A percentile compares a stretch with the other conserved stretches of the same genome.
Conservation (phyloP, 2,329 filamentous ascomycete genomes). For the Thielaviopsis euricoi region DNA sequence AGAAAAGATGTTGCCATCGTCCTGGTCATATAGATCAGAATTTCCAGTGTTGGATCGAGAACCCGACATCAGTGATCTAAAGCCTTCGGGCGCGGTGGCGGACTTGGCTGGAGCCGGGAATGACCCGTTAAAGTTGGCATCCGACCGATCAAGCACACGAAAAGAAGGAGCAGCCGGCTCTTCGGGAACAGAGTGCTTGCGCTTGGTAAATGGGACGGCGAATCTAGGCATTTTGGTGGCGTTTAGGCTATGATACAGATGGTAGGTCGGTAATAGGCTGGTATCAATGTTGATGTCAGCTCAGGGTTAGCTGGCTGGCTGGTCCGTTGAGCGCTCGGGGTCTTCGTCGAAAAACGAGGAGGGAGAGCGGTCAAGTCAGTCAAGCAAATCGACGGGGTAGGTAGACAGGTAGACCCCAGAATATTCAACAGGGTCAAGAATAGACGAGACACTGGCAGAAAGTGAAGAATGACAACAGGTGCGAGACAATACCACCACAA, state of each 20-base stretch:
- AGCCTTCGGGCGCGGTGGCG: constrained; percentile 22
- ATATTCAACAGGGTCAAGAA: background rate
- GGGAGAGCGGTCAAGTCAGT: background rate
- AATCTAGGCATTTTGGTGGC: constrained; percentile 43
- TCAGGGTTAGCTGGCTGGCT: background rate
- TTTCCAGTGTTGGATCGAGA: constrained; percentile 23
- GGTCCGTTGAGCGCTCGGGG: background rate
- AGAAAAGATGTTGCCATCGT: constrained; percentile 41
- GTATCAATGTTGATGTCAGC: background rate
- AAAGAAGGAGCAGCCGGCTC: constrained; percentile 36
- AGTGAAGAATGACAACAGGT: background rate
- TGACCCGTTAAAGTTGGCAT: constrained; percentile 15
- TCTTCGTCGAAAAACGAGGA: constrained; percentile 9
- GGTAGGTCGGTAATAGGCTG: too few relatives aligned
- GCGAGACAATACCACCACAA: too few relatives aligned
- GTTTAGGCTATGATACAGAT: constrained; percentile 10
- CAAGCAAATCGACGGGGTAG: background rate
- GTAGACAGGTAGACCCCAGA: background rate
- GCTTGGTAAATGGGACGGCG: constrained; percentile 40
- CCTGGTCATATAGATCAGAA: constrained; percentile 20
- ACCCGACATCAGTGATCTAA: constrained; percentile 34
- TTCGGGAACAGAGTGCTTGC: constrained; percentile 41
- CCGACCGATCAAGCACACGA: constrained; percentile 38
- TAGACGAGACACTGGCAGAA: background rate
- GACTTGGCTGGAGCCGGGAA: constrained; percentile 5